Base-by-base conservation (phyloP, 2,329 filamentous ascomycete species). In the Xylariaceae sp. region DNA sequence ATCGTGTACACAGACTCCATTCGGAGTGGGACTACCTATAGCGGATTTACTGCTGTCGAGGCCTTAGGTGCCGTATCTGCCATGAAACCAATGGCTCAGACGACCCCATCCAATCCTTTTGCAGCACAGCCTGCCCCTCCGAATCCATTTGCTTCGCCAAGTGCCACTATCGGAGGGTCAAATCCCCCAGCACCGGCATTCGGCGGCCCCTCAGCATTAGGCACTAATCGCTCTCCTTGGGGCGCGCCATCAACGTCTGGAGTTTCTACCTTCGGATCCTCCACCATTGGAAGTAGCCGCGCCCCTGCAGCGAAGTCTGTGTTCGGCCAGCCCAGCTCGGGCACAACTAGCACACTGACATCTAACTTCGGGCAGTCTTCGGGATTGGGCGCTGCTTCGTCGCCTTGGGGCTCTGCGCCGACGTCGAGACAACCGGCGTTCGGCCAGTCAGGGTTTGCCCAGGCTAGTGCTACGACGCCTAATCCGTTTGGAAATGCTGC, bases 1-100 rank as follows among this genome's bases (percentile, higher is more conserved):
- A 71, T 97, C 39, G 80, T 97, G 17, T 96, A 96, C 70, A 82
- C 87, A 33, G 90, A 95, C 39, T 90, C 92, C 2, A 84, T 99
- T 53, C 82, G 85, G 51, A 75, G 85, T 59, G 85, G 85, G 3
- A 82, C 81, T 6, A 80, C 82, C 0, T 97, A 90, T 66, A 80
- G 86, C 38, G 88, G 87, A 5, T 74, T 96, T 55, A 72, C 77
- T 38, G 72, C 70, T 40, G 73, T 72, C 31, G 72, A 75, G 50
- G 68, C 68, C 2, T 61, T 64, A 48, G 55, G 62, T 14, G 43
- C 63, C 17, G 46, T 61, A 30, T 50, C 65, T 56, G 59, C 66
- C 3, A 51, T 69, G 46, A 58, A 62, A 1, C 59, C 67, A 9
- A 44, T 60, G 42, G 51, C 68, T 53, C 65, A 68, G 40, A 58